Evolutionary conservation across 164 flowering plant species (phyloP).

Genomic region (Tetracentron sinense): DNA sequence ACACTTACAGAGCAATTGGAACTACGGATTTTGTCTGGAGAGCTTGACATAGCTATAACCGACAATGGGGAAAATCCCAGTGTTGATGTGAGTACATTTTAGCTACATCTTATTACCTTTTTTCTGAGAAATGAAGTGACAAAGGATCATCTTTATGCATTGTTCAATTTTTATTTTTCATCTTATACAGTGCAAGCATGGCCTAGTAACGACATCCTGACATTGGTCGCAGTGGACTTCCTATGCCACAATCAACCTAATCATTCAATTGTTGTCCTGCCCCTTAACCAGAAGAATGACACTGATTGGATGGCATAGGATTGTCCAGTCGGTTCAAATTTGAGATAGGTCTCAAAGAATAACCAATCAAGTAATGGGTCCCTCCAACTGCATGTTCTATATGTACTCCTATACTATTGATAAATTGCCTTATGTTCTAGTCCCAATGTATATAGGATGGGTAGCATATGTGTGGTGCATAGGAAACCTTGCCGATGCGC

Average conservation of each 20-base stretch:
- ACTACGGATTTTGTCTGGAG: slow-evolving; percentile 54
- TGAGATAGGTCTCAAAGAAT: neutral
- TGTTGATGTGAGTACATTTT: slow-evolving; percentile 48
- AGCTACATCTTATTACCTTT: neutral
- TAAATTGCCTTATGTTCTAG: neutral
- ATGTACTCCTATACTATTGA: neutral
- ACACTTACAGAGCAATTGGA: slow-evolving; percentile 49
- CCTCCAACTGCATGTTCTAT: neutral
- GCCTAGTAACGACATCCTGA: too few species aligned
- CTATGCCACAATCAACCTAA: too few species aligned
- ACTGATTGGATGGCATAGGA: neutral
- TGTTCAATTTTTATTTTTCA: too few species aligned
- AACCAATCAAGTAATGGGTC: neutral
- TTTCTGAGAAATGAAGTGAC: neutral
- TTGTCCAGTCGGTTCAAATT: neutral
- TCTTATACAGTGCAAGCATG: too few species aligned
- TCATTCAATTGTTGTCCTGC: neutral
- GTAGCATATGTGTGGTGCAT: too few species aligned
- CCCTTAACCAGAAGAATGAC: neutral
- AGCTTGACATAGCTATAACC: slow-evolving; percentile 61
- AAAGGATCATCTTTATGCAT: too few species aligned
- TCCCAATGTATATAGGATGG: too few species aligned
- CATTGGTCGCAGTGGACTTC: too few species aligned
- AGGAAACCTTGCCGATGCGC: too few species aligned
- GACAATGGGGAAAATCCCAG: slow-evolving; percentile 51